These are phyloP conservation scores for Vararia minispora DNA, from an alignment of 768 basidiomycete genomes.

Conservation along the genomic window DNA sequence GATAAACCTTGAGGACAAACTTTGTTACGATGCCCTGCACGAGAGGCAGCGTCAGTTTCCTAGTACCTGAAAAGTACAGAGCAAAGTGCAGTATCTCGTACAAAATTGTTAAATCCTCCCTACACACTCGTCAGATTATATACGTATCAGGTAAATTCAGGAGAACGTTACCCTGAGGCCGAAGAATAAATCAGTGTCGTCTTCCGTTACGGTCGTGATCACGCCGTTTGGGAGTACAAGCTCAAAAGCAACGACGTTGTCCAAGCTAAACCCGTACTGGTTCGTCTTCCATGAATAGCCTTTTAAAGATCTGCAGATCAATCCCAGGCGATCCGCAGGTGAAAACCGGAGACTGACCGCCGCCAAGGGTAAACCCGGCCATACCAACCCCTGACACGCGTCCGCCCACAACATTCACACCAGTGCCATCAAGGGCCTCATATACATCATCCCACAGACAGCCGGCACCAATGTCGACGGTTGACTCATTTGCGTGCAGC, in stretches of 20 bases:
- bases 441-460: constrained; percentile 17
- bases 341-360: background rate
- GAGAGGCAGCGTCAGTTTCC: no score
- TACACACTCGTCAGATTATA: background rate
- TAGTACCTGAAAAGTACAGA: no score
- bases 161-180: constrained; percentile 27
- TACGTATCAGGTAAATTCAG: background rate
- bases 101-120: background rate
- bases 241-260: constrained; percentile 43
- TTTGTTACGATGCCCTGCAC: constrained; percentile 42
- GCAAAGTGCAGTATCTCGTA: no score
- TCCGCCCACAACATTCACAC: constrained; percentile 15
- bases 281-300: constrained; percentile 60
- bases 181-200: constrained; percentile 30
- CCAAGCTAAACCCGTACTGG: constrained; percentile 45
- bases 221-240: constrained; percentile 46
- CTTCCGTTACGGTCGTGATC: constrained; percentile 23
- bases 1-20: constrained; percentile 37
- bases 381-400: constrained; percentile 13
- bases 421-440: constrained; percentile 4
- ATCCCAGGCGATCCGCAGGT: background rate
- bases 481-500: background rate
- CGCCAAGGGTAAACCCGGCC: constrained; percentile 13
- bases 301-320: no score
- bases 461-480: constrained; percentile 12